Evolutionary conservation across 2,329 filamentous ascomycete genomes (phyloP), one percentile per base, ranked within the genome.

Genomic region (Colletotrichum tamarilloi): DNA sequence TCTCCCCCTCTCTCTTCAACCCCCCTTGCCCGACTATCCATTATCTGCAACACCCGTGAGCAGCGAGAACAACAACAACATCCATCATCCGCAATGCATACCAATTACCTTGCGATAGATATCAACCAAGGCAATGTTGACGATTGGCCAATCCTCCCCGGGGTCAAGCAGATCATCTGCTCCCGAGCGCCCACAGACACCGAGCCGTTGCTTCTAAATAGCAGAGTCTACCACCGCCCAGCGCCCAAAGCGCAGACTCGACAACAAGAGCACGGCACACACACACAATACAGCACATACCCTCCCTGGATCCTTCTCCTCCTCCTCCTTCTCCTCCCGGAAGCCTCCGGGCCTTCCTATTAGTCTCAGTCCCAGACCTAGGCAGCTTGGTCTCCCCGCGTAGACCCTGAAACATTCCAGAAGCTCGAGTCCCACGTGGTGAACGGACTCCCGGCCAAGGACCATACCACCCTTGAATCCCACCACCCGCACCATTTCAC

Each of bases 341-440:
- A 11, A n/a, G 52, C 67, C 67, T 46, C 42, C 28, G 22, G 19
- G 19, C 46, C 24, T 57, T 16, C 35, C 14, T 16, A 7, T 35
- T 11, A 35, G 11, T 12, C 32, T 12, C 32, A 35, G 5, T 35
- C 32, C 32, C 32, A 35, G 5, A 35, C 32, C 32, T 35, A 35
- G 32, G 32, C 32, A 35, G 32, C 11, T 35, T 35, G 11, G 32
- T 12, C 24, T 19, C 24, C 32, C 60, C 42, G n/a, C 46, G 24
- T 22, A 28, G 60, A 62, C 52, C 16, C 71, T 58, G 56, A 73
- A 71, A 71, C 67, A 56, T 66, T 73, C 71, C 49, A 73, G 71
- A 73, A 73, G 60, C 67, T 57, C 56, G 19, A 24, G 32, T 62
- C 67, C 62, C 71, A 71, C 71, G 71, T 71, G 67, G 67, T 42